Base-by-base conservation (phyloP, 768 basidiomycete genomes). In the Crucibulum laeve region DNA sequence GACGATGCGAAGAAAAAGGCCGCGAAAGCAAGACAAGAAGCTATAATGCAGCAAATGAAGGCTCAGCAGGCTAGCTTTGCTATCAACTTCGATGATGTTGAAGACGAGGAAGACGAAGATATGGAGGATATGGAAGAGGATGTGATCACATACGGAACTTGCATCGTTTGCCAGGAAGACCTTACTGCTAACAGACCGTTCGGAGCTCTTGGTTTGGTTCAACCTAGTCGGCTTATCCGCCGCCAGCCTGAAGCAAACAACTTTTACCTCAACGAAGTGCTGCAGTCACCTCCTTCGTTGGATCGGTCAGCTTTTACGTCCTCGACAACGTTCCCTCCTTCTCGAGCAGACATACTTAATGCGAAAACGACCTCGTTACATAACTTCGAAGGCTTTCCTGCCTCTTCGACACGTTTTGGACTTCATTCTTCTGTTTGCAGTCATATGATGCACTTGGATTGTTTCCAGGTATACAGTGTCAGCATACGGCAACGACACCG, bases 121-220 rank as follows among this genome's bases (percentile, higher is more conserved):
- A 78, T 76, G 55, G 69, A 70, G 25, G 75, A 76, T 6, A 65
- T 73, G 5, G 66, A 62, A 1, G 74, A 74, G 14, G 68, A 72
- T 37, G 57, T 72, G 17, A 58, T 75, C 2, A 84, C 84, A 10
- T 85, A 82, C 47, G 95, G 95, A 2, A 87, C 85, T n/a, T 99
- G 96, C 59, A 98, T 99, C 49, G 93, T 98, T 7, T 99, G 96
- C 53, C 96, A 98, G 59, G 96, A 98, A 58, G 90, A 93, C 47
- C 77, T 97, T 40, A 87, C 80, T 51, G 58, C 74, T 2, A 64
- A 74, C 13, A 75, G 77, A 47, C 70, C 88, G 0, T 98, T 96
- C 60, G 96, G 96, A 4, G 79, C 80, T 23, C 77, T 99, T 14
- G 91, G 88, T 1, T 68, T 94, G 36, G 59, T 99, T 5, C 95